These are phyloP conservation scores for Eremomyces bilateralis DNA, from an alignment of 495 filamentous ascomycete genomes.

Conservation along the genomic window DNA sequence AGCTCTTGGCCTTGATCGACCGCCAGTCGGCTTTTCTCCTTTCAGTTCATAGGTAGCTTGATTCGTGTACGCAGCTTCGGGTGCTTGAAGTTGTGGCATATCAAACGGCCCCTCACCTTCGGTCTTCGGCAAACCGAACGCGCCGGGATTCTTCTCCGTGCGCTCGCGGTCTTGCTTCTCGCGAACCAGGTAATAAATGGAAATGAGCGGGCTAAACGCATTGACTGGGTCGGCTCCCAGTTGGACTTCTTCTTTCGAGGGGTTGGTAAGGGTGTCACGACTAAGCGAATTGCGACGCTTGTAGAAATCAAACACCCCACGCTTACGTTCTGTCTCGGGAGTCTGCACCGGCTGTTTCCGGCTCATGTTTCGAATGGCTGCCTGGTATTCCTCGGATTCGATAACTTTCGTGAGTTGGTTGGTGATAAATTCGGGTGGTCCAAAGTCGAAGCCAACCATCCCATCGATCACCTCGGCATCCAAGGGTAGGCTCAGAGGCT, in stretches of 20 bases:
- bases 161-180: conserved; percentile 82
- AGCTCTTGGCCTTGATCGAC: conserved; percentile 62
- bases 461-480: conserved; percentile 65
- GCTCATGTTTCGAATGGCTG: conserved; percentile 44
- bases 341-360: conserved; percentile 36
- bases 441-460: conserved; percentile 98
- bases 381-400: conserved; percentile 79
- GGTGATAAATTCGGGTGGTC: conserved; percentile 59
- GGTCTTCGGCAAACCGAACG: conserved; percentile 29
- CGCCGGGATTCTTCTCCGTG: conserved; percentile 37
- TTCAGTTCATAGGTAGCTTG: conserved; percentile 56
- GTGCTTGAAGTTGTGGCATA: conserved; percentile 54
- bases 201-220: conserved; percentile 79
- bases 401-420: conserved; percentile 63
- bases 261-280: conserved; percentile 68
- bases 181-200: conserved; percentile 85
- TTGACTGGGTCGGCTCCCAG: conserved; percentile 77
- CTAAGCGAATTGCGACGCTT: conserved; percentile 80
- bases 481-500: conserved; percentile 66
- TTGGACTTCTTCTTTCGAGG: conserved; percentile 64
- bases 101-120: conserved; percentile 38
- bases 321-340: conserved; percentile 56
- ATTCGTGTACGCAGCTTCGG: conserved; percentile 84
- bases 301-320: conserved; percentile 88
- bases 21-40: conserved; percentile 57